These are phyloP conservation scores for Phytophthora multivora DNA, from an alignment of 352 stramenopile genomes.

Conservation along the genomic window DNA sequence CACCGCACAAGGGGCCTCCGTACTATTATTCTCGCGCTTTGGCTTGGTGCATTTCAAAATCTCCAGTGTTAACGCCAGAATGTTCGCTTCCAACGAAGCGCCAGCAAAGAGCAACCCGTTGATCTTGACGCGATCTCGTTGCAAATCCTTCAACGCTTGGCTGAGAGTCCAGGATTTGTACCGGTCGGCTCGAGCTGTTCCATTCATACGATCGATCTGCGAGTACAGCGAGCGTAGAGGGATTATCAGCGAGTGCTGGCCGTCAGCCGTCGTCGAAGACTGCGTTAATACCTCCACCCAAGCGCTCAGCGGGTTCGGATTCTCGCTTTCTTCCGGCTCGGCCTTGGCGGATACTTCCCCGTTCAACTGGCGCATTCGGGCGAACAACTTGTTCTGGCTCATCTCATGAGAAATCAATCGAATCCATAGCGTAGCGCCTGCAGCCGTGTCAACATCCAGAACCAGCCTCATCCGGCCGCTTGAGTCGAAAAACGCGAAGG, in stretches of 20 bases:
- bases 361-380: conserved; percentile 29
- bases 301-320: conserved; percentile 1
- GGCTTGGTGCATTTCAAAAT: conserved; percentile 20
- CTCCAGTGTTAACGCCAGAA: conserved; percentile 26
- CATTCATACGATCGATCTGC: conserved; percentile 46
- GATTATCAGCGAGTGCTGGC: conserved; percentile 31
- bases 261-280: conserved; percentile 1
- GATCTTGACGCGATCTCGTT: conserved; percentile 60
- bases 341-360: background rate
- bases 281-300: conserved; percentile 25
- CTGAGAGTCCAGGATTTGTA: conserved; percentile 55
- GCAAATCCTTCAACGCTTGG: conserved; percentile 73
- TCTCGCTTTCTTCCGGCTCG: background rate
- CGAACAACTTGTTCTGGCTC: conserved; percentile 34
- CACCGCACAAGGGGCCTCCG: background rate
- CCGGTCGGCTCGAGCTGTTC: conserved; percentile 40
- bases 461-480: conserved; percentile 49
- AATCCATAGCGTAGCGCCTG: conserved; percentile 51
- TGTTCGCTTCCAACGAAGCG: conserved; percentile 34
- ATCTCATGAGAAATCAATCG: conserved; percentile 51
- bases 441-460: conserved; percentile 49
- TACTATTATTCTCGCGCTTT: background rate
- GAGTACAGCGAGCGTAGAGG: conserved; percentile 60
- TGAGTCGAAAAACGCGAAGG: conserved; percentile 73
- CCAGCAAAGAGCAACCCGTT: conserved; percentile 48